phyloP scores from a whole-genome alignment of 176 grass and related monocot species.

The Carex parvula region DNA sequence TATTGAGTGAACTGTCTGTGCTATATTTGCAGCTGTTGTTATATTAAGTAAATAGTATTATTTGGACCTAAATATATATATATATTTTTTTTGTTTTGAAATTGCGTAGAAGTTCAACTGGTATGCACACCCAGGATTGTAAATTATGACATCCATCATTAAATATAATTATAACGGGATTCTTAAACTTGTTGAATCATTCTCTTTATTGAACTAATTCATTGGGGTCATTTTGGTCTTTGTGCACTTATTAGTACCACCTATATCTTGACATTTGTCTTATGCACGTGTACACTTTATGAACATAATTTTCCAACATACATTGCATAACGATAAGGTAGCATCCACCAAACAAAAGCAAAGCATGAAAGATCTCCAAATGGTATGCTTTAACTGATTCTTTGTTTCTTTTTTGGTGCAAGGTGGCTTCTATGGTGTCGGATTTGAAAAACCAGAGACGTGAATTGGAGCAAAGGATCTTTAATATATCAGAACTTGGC shows the following conservation, averaged over 20 bases:
- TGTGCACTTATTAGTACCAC: background rate
- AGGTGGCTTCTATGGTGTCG: conserved; percentile 93
- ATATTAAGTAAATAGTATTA: background rate
- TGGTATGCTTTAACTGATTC: background rate
- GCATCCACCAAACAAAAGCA: background rate
- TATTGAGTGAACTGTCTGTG: background rate
- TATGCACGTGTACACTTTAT: background rate
- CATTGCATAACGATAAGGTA: background rate
- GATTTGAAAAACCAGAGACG: conserved; percentile 62
- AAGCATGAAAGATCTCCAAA: background rate
- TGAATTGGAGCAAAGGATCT: conserved; percentile 65
- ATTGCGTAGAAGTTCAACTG: background rate
- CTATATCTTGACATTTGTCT: background rate
- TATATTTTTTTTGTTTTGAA: too few species aligned
- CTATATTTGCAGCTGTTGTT: background rate
- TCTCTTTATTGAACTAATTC: background rate
- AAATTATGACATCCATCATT: background rate
- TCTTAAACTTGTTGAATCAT: background rate
- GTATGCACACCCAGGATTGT: background rate
- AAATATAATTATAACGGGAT: background rate
- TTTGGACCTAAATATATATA: background rate
- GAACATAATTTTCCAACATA: background rate
- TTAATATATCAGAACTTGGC: conserved; percentile 80
- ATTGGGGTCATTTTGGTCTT: background rate
- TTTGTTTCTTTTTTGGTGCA: conserved; percentile 12